Conservation (phyloP, 352 stramenopile genomes). For the Phytophthora rubi region DNA sequence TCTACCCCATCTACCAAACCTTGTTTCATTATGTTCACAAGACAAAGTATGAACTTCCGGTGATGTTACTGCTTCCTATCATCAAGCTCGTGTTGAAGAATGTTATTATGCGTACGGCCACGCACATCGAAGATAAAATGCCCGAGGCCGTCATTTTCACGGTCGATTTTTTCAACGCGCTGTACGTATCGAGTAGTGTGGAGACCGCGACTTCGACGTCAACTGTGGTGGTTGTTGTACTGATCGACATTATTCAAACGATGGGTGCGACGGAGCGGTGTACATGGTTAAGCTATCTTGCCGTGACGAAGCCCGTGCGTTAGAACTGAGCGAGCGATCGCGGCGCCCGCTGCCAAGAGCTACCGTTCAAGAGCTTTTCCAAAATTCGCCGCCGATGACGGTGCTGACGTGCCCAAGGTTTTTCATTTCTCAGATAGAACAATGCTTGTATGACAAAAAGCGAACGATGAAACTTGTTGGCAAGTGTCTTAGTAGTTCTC, state of each 20-base stretch:
- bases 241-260: constrained; percentile 21
- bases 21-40: neutral
- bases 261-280: no score
- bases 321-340: no score
- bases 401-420: no score
- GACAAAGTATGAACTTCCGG: constrained; percentile 5
- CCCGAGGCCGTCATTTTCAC: constrained; percentile 36
- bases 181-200: constrained; percentile 25
- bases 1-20: constrained; percentile 9
- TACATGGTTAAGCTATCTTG: no score
- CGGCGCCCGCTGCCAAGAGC: no score
- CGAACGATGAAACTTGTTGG: no score
- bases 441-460: no score
- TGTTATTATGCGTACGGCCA: constrained; percentile 4
- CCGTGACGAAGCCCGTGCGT: no score
- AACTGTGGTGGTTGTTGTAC: constrained; percentile 20
- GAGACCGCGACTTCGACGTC: constrained; percentile 17
- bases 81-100: constrained; percentile 28
- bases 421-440: no score
- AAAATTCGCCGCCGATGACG: no score
- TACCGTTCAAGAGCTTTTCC: no score
- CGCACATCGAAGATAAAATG: constrained; percentile 23
- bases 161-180: constrained; percentile 27
- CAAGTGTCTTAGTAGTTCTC: no score
- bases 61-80: constrained; percentile 13